These are phyloP conservation scores for Pythium grandisporangium DNA, from an alignment of 352 stramenopile genomes.

Conservation along the genomic window DNA sequence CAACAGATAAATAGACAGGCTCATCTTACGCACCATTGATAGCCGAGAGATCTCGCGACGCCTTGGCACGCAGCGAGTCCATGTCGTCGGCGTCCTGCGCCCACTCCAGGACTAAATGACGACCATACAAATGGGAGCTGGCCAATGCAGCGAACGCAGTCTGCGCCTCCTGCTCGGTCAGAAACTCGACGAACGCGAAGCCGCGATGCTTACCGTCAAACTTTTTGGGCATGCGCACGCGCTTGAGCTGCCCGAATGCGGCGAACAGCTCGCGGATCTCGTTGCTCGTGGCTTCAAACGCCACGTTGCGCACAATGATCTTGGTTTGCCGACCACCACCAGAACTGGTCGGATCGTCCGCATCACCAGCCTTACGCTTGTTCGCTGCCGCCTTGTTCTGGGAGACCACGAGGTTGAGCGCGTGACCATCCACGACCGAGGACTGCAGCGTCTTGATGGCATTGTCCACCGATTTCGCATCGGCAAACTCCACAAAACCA, in stretches of 20 bases:
- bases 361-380: slow-evolving; percentile 29
- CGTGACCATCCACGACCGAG: slow-evolving; percentile 92
- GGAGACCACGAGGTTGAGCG: slow-evolving; percentile 92
- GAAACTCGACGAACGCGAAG: slow-evolving; percentile 99
- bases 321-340: slow-evolving; percentile 80
- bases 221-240: slow-evolving; percentile 97
- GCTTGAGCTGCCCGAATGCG: slow-evolving; percentile 96
- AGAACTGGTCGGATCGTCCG: slow-evolving; percentile 21
- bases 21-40: slow-evolving; percentile 29
- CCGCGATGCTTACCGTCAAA: slow-evolving; percentile 96
- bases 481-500: slow-evolving; percentile 98
- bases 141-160: slow-evolving; percentile 89
- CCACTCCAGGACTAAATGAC: slow-evolving; percentile 98
- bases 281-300: slow-evolving; percentile 95
- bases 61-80: slow-evolving; percentile 78
- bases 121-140: slow-evolving; percentile 97
- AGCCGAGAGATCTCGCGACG: slow-evolving; percentile 52
- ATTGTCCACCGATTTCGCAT: slow-evolving; percentile 77
- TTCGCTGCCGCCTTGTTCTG: slow-evolving; percentile 53
- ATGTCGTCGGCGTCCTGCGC: slow-evolving; percentile 85
- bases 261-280: slow-evolving; percentile 97
- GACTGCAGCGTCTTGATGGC: slow-evolving; percentile 69
- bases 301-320: slow-evolving; percentile 98
- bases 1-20: neutral
- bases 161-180: slow-evolving; percentile 93